Conservation (phyloP, 768 basidiomycete species). For the Brasilioporus rufonigricans region DNA sequence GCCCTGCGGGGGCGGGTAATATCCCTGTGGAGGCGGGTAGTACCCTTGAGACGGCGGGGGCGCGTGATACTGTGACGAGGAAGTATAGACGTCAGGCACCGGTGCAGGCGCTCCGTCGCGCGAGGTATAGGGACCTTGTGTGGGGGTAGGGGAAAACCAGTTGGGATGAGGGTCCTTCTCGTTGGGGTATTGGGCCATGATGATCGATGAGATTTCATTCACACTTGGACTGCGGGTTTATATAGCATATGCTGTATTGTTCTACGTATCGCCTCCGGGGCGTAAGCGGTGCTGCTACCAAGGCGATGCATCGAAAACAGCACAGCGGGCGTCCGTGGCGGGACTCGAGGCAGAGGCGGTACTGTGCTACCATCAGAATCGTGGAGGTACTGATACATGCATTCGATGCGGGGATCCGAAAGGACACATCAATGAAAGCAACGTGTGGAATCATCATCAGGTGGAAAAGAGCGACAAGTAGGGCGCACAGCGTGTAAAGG, state of each 20-base stretch:
- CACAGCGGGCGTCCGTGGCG: background rate
- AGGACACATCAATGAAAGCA: conserved; percentile 17
- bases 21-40: conserved; percentile 3
- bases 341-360: conserved; percentile 7
- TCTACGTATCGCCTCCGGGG: background rate
- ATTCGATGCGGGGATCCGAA: conserved; percentile 13
- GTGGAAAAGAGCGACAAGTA: background rate
- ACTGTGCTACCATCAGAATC: background rate
- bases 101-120: conserved; percentile 14
- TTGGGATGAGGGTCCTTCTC: conserved; percentile 23
- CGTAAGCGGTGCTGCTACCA: background rate
- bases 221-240: background rate
- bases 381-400: conserved; percentile 13
- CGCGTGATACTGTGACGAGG: background rate
- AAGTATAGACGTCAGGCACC: background rate
- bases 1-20: conserved; percentile 3
- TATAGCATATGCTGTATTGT: background rate
- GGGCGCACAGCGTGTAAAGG: background rate
- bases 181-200: conserved; percentile 22
- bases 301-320: background rate
- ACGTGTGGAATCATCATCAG: conserved; percentile 1
- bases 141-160: conserved; percentile 16
- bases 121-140: conserved; percentile 1
- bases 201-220: background rate
- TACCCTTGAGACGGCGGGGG: conserved; percentile 4